A percentile compares a stretch with the other conserved stretches of the same genome.
phyloP scores from a whole-genome alignment of 2,329 filamentous ascomycete genomes.

The Paradendryphiella salina region DNA sequence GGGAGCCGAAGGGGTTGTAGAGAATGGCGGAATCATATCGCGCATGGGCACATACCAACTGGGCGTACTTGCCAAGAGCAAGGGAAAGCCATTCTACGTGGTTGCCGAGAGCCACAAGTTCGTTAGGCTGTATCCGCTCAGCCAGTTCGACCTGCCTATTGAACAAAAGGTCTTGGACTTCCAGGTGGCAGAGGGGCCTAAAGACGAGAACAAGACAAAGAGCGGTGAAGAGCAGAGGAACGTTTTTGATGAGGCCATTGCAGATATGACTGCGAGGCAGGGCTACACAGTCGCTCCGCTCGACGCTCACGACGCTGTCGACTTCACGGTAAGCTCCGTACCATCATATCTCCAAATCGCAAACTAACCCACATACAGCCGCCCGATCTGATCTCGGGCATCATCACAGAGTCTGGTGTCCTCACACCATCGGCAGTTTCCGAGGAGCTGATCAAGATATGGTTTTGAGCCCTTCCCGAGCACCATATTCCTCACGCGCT shows the following conservation, averaged over 20 bases:
- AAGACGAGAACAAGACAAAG: conserved; percentile 12
- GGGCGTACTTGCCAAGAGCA: conserved; percentile 73
- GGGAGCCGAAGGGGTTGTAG: conserved; percentile 80
- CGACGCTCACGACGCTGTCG: conserved; percentile 59
- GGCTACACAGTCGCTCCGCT: conserved; percentile 24
- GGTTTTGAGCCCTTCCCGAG: conserved; percentile 44
- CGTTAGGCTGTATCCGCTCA: conserved; percentile 79
- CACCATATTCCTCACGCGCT: conserved; percentile 8
- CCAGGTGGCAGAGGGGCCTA: conserved; percentile 54
- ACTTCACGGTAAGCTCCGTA: conserved; percentile 64
- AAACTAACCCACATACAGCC: conserved; percentile 52
- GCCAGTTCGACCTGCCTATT: conserved; percentile 79
- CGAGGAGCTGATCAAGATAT: conserved; percentile 70
- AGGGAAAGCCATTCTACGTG: conserved; percentile 81
- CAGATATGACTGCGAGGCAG: conserved; percentile 34
- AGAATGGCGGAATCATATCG: conserved; percentile 91
- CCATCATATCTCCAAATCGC: background rate
- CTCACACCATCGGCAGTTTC: conserved; percentile 71
- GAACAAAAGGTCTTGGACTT: conserved; percentile 79
- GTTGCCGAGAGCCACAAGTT: conserved; percentile 98
- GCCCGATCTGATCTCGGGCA: conserved; percentile 68
- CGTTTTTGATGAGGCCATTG: conserved; percentile 50
- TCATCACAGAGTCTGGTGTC: conserved; percentile 76
- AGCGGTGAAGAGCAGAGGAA: conserved; percentile 41
- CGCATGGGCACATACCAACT: conserved; percentile 86